These are phyloP conservation scores for Miscanthus lutarioriparius DNA, from an alignment of 176 grass and related monocot genomes.

Conservation along the genomic window DNA sequence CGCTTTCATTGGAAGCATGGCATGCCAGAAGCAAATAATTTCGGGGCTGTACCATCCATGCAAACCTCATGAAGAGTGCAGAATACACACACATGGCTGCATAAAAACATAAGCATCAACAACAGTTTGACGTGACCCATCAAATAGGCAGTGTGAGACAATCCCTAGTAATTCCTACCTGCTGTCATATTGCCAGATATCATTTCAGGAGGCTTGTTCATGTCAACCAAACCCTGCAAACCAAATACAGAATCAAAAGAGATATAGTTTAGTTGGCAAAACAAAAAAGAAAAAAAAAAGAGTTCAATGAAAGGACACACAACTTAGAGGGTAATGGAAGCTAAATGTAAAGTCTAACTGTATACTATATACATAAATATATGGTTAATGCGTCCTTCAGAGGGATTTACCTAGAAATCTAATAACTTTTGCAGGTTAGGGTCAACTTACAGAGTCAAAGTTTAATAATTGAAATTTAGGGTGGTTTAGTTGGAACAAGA, in stretches of 20 bases:
- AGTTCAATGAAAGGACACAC: neutral
- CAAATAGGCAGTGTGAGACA: neutral
- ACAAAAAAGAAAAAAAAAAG: neutral
- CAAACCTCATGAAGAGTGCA: slow-evolving; percentile 85
- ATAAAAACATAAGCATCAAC: slow-evolving; percentile 18
- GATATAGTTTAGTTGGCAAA: neutral
- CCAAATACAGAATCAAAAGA: neutral
- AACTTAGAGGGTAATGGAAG: neutral
- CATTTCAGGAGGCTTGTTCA: slow-evolving; percentile 74
- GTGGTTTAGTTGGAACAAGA: neutral
- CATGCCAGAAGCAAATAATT: slow-evolving; percentile 88
- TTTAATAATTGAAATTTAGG: neutral
- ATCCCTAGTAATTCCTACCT: slow-evolving; percentile 34
- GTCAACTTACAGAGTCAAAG: neutral
- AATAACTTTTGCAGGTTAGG: neutral
- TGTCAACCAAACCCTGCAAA: slow-evolving; percentile 53
- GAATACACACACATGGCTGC: slow-evolving; percentile 93
- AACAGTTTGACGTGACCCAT: neutral
- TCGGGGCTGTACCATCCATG: slow-evolving; percentile 88
- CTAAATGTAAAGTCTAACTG: neutral
- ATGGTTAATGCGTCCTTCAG: neutral
- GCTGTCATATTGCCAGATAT: slow-evolving; percentile 85
- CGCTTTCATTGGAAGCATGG: slow-evolving; percentile 78
- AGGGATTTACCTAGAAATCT: neutral
- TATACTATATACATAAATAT: neutral